These are phyloP conservation scores for Pyricularia grisea DNA, from an alignment of 2,329 filamentous ascomycete genomes.

Conservation along the genomic window DNA sequence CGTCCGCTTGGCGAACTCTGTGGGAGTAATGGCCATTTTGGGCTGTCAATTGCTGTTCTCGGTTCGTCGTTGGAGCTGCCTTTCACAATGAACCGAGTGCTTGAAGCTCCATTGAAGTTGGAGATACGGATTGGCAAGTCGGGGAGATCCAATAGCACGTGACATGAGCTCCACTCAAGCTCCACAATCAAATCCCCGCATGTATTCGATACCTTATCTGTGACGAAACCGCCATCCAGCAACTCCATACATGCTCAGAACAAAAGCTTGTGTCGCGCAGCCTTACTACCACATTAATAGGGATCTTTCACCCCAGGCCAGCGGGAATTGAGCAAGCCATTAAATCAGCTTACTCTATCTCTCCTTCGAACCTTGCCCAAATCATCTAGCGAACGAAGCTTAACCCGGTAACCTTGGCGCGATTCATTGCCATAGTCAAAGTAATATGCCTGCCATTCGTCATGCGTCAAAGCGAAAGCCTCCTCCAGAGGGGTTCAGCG, in stretches of 20 bases:
- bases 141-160: background rate
- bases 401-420: background rate
- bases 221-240: background rate
- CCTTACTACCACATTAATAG: background rate
- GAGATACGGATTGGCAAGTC: background rate
- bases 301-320: background rate
- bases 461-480: conserved; percentile 70
- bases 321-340: background rate
- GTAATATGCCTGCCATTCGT: conserved; percentile 67
- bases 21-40: conserved; percentile 80
- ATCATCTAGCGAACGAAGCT: background rate
- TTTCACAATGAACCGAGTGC: background rate
- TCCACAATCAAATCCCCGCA: background rate
- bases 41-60: conserved; percentile 2
- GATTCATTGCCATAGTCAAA: background rate
- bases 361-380: background rate
- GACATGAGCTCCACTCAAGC: background rate
- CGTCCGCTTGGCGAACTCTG: conserved; percentile 77
- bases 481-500: conserved; percentile 76
- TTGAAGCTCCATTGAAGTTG: background rate
- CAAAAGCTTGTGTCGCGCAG: background rate
- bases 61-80: background rate
- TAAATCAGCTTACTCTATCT: background rate
- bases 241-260: background rate
- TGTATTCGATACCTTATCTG: background rate